These are phyloP conservation scores for Ramalina peruviana DNA, from an alignment of 495 filamentous ascomycete genomes.

Conservation along the genomic window DNA sequence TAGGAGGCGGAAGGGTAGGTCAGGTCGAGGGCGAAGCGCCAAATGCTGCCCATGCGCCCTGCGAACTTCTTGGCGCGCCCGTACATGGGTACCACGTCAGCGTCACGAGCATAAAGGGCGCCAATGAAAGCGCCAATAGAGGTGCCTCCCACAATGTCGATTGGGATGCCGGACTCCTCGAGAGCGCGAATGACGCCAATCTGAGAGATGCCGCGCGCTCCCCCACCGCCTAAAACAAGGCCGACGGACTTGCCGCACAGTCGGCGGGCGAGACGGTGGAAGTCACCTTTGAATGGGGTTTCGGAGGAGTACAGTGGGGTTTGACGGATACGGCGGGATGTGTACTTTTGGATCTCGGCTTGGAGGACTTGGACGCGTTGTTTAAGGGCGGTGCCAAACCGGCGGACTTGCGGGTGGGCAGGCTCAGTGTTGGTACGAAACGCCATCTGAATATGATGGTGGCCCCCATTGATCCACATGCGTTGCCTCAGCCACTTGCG, in stretches of 20 bases:
- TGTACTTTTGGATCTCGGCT: slow-evolving; percentile 96
- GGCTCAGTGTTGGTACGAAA: slow-evolving; percentile 68
- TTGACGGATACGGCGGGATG: slow-evolving; percentile 70
- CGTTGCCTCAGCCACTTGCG: slow-evolving; percentile 84
- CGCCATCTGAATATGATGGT: slow-evolving; percentile 95
- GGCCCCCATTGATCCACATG: slow-evolving; percentile 96
- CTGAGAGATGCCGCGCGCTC: slow-evolving; percentile 80
- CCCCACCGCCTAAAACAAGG: slow-evolving; percentile 84
- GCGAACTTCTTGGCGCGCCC: slow-evolving; percentile 93
- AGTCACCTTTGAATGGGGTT: slow-evolving; percentile 89
- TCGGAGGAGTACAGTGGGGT: slow-evolving; percentile 83
- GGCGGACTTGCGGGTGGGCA: slow-evolving; percentile 59
- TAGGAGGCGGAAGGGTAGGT: slow-evolving; percentile 93
- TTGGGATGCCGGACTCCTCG: slow-evolving; percentile 91
- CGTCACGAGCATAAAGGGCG: slow-evolving; percentile 87
- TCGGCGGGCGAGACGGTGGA: slow-evolving; percentile 80
- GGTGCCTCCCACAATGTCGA: slow-evolving; percentile 91
- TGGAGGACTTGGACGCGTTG: slow-evolving; percentile 89
- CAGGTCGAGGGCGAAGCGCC: slow-evolving; percentile 88
- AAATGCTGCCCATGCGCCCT: slow-evolving; percentile 92
- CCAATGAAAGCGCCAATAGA: slow-evolving; percentile 98
- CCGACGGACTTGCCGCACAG: slow-evolving; percentile 92
- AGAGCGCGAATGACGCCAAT: slow-evolving; percentile 88
- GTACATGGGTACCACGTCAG: slow-evolving; percentile 93
- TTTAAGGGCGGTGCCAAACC: slow-evolving; percentile 74